Percentiles rank a stretch among this genome's conserved stretches.
phyloP scores from a whole-genome alignment of 2,329 filamentous ascomycete genomes.

The Fusarium sarcochroum region DNA sequence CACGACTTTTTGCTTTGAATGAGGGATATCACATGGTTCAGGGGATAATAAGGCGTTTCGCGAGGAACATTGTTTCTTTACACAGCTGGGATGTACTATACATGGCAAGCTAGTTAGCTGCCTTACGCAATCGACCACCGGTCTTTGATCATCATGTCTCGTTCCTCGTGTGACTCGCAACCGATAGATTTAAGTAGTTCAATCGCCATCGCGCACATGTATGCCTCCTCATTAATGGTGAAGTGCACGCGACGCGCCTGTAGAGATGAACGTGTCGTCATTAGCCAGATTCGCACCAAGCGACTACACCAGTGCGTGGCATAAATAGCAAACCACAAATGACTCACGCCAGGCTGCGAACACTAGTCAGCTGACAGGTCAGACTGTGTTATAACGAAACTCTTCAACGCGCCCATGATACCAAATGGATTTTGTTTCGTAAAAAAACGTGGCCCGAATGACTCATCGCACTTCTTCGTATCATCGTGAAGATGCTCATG shows the following conservation, averaged over 20 bases:
- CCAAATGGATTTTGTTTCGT: background rate
- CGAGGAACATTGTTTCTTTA: constrained; percentile 57
- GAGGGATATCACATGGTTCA: constrained; percentile 55
- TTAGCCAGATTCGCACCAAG: background rate
- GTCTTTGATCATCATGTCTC: constrained; percentile 31
- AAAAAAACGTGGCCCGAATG: background rate
- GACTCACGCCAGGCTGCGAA: background rate
- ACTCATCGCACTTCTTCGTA: background rate
- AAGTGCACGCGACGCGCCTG: no score
- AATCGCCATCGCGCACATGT: background rate
- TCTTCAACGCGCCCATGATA: background rate
- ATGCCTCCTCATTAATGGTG: no score
- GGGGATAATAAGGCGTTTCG: constrained; percentile 64
- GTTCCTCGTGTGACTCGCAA: constrained; percentile 19
- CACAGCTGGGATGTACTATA: constrained; percentile 62
- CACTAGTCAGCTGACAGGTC: no score
- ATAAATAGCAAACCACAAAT: background rate
- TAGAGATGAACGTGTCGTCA: no score
- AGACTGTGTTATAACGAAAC: no score
- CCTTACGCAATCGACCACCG: constrained; percentile 46
- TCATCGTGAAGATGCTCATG: background rate
- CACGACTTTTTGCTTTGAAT: constrained; percentile 59
- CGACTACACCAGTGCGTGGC: background rate
- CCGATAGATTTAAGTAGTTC: background rate
- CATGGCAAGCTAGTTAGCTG: constrained; percentile 47